A percentile compares a stretch with the other conserved stretches of the same genome.
Evolutionary conservation across 75 land plant genomes (phyloP).

Genomic region (Isoetes taiwanensis): DNA sequence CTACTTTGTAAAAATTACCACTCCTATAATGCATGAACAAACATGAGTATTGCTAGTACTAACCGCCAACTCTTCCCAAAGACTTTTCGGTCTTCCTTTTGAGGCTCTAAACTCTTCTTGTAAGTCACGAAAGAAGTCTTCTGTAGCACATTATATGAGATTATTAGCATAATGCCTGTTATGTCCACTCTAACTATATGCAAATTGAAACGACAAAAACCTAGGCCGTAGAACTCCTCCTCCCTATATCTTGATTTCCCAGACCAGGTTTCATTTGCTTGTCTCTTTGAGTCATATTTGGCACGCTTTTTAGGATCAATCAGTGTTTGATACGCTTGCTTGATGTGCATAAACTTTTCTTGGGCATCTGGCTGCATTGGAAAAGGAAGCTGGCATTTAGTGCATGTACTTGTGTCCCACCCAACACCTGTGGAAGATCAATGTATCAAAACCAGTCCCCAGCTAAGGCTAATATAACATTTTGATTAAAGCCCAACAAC

Average conservation of each 20-base stretch:
- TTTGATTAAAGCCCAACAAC: neutral
- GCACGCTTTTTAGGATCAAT: constrained; percentile 41
- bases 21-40: neutral
- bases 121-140: constrained; percentile 72
- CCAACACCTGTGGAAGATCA: no score
- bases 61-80: constrained; percentile 97
- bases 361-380: constrained; percentile 69
- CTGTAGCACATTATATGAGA: constrained; percentile 31
- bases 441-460: no score
- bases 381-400: no score
- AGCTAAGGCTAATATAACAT: no score
- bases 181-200: no score
- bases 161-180: neutral
- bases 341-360: constrained; percentile 87
- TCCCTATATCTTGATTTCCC: constrained; percentile 14
- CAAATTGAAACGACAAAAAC: no score
- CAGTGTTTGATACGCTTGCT: constrained; percentile 81
- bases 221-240: constrained; percentile 81
- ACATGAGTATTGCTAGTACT: constrained; percentile 12
- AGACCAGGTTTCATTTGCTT: constrained; percentile 13
- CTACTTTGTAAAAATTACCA: neutral
- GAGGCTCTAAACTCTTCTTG: constrained; percentile 51
- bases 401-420: no score
- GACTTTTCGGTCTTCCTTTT: constrained; percentile 70
- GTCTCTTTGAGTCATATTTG: constrained; percentile 34